These are phyloP conservation scores for Acacia confusa DNA, from an alignment of 306 rosid species.

Conservation along the genomic window DNA sequence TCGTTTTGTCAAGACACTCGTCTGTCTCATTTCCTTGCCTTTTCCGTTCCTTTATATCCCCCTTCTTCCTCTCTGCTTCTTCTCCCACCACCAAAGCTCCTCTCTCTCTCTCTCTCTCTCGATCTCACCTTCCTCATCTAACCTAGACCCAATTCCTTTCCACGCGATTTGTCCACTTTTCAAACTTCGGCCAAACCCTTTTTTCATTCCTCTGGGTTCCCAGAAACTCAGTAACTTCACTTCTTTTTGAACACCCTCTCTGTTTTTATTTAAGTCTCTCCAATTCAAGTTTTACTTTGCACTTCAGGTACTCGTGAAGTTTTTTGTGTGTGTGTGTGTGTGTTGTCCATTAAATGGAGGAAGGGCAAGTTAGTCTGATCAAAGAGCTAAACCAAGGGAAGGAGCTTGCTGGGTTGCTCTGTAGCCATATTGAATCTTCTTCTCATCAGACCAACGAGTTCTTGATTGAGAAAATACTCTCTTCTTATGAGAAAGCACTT, in stretches of 20 bases:
- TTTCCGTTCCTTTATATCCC: slow-evolving; percentile 41
- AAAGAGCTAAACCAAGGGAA: slow-evolving; percentile 63
- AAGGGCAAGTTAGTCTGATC: slow-evolving; percentile 46
- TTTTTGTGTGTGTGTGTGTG: not conserved
- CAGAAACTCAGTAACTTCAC: not conserved
- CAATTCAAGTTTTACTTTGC: not conserved
- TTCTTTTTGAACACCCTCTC: slow-evolving; percentile 2
- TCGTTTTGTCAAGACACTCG: slow-evolving; percentile 21
- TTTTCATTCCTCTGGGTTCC: not conserved
- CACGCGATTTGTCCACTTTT: not conserved
- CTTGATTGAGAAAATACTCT: slow-evolving; percentile 56
- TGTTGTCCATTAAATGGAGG: slow-evolving; percentile 40
- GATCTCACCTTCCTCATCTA: too few species aligned
- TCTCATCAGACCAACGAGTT: slow-evolving; percentile 39
- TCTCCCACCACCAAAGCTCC: not conserved
- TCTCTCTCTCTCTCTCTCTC: not conserved
- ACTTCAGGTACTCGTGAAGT: not conserved
- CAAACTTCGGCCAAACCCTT: not conserved
- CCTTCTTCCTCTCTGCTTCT: slow-evolving; percentile 57
- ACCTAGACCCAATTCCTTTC: too few species aligned
- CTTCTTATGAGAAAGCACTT: slow-evolving; percentile 57
- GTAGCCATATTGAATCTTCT: slow-evolving; percentile 36
- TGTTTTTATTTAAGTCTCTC: not conserved
- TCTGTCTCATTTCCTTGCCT: slow-evolving; percentile 40
- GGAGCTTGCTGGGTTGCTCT: slow-evolving; percentile 60